These are phyloP conservation scores for Atkinsonella hypoxylon DNA, from an alignment of 2,329 filamentous ascomycete species.

Conservation along the genomic window DNA sequence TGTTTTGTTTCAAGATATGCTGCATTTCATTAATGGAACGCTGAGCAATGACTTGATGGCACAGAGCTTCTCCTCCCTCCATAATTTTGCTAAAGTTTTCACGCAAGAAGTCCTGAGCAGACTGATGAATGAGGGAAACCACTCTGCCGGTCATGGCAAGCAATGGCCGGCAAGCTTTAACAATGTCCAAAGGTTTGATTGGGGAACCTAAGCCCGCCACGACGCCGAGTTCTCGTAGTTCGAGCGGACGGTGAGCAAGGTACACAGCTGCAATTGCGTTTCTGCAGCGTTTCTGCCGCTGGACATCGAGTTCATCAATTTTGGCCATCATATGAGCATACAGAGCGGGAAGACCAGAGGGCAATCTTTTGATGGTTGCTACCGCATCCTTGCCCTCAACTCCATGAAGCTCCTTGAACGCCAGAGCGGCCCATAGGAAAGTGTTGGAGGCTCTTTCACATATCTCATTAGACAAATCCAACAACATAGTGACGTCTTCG, in stretches of 20 bases:
- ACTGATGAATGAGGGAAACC: constrained; percentile 30
- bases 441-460: constrained; percentile 10
- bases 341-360: constrained; percentile 3
- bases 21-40: constrained; percentile 22
- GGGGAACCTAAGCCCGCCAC: constrained; percentile 12
- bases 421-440: constrained; percentile 10
- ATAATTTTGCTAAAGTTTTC: constrained; percentile 12
- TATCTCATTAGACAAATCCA: constrained; percentile 6
- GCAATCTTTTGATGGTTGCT: constrained; percentile 4
- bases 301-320: constrained; percentile 1
- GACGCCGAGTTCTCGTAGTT: constrained; percentile 18
- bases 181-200: constrained; percentile 12
- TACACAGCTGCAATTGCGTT: constrained; percentile 10
- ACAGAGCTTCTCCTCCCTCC: constrained; percentile 15
- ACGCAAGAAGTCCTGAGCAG: constrained; percentile 28
- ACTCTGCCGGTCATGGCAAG: constrained; percentile 18
- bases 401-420: constrained; percentile 6
- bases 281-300: constrained; percentile 4
- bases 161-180: constrained; percentile 24
- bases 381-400: constrained; percentile 6
- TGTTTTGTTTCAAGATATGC: constrained; percentile 21
- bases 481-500: constrained; percentile 1
- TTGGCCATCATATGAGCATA: constrained; percentile 5
- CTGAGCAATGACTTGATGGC: constrained; percentile 21
- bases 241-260: constrained; percentile 22